These are phyloP conservation scores for Aspergillus melleus DNA, from an alignment of 2,329 filamentous ascomycete species.

Conservation along the genomic window DNA sequence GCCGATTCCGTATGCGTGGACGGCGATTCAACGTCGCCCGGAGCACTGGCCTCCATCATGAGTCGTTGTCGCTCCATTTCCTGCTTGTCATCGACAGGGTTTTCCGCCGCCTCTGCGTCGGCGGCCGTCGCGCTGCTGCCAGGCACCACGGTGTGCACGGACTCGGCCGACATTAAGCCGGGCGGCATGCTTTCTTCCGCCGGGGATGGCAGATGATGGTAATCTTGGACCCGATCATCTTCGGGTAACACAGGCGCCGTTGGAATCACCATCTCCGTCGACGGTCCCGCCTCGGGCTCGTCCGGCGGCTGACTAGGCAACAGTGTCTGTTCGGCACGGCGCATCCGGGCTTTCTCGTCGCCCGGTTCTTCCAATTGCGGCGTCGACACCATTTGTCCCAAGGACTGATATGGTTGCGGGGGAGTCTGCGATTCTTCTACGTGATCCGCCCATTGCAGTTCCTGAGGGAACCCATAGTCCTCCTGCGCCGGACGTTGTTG, in stretches of 20 bases:
- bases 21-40: constrained; percentile 33
- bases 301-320: constrained; percentile 76
- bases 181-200: constrained; percentile 20
- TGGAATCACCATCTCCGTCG: constrained; percentile 40
- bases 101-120: constrained; percentile 26
- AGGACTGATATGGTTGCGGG: constrained; percentile 23
- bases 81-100: constrained; percentile 69
- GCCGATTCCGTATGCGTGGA: constrained; percentile 6
- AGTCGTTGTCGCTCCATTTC: constrained; percentile 69
- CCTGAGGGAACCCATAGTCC: constrained; percentile 24
- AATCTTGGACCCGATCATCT: constrained; percentile 56
- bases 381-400: constrained; percentile 34
- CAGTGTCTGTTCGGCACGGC: constrained; percentile 73
- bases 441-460: constrained; percentile 31
- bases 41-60: constrained; percentile 65
- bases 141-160: constrained; percentile 31
- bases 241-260: constrained; percentile 47
- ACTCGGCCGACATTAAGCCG: constrained; percentile 30
- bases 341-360: constrained; percentile 79
- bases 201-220: constrained; percentile 29
- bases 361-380: constrained; percentile 61
- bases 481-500: constrained; percentile 24
- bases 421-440: constrained; percentile 21
- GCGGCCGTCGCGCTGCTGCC: constrained; percentile 46
- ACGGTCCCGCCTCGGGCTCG: constrained; percentile 46